Evolutionary conservation across 1,139 yeast species (phyloP).

Genomic region (Blastobotrys petasosporus): DNA sequence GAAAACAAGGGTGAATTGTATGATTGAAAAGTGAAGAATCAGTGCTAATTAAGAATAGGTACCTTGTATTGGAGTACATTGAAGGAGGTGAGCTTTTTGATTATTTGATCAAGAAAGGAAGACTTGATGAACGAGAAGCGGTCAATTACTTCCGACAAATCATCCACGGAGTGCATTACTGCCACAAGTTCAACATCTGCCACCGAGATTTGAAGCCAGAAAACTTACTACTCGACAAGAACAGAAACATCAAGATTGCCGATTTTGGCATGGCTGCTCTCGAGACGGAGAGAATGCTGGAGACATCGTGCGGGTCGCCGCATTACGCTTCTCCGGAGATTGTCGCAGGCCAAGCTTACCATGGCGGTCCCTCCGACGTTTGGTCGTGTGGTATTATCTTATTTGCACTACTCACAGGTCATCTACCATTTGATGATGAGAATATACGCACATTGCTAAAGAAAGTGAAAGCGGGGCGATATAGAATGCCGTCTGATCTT

Average conservation of each 20-base stretch:
- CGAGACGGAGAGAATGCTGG: constrained; percentile 80
- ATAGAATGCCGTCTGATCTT: constrained; percentile 72
- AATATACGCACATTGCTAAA: constrained; percentile 77
- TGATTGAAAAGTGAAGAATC: neutral
- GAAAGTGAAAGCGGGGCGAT: constrained; percentile 88
- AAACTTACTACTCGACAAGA: constrained; percentile 77
- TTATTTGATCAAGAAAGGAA: constrained; percentile 80
- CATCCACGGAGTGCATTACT: constrained; percentile 83
- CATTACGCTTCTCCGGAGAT: constrained; percentile 98
- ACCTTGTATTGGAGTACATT: constrained; percentile 86
- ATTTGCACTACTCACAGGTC: constrained; percentile 90
- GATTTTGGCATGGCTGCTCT: constrained; percentile 99
- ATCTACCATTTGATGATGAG: constrained; percentile 94
- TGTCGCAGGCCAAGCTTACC: constrained; percentile 88
- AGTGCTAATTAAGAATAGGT: constrained; percentile 28
- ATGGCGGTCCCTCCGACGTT: constrained; percentile 95
- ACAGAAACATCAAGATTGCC: constrained; percentile 88
- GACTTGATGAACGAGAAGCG: constrained; percentile 84
- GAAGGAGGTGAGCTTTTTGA: constrained; percentile 98
- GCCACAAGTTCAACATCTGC: constrained; percentile 84
- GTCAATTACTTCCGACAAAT: constrained; percentile 87
- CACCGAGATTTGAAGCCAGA: constrained; percentile 97
- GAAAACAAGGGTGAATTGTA: constrained; percentile 84
- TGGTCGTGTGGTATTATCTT: constrained; percentile 98
- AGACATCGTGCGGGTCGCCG: constrained; percentile 97